phyloP scores from a whole-genome alignment of 345 rosid species.

The Pugionium dolabratum region DNA sequence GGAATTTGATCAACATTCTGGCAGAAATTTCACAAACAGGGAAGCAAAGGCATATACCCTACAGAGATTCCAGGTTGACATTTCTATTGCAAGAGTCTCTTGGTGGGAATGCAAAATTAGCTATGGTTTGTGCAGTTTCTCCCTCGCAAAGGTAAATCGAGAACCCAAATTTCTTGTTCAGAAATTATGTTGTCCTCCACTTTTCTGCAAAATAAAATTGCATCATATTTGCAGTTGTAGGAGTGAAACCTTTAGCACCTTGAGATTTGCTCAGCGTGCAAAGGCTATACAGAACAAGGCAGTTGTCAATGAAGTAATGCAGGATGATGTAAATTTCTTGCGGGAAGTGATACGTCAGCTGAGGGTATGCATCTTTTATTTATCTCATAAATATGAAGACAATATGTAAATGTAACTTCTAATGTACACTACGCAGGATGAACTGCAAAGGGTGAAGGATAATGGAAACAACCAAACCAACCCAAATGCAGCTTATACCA shows the following conservation, averaged over 20 bases:
- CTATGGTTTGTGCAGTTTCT: slow-evolving; percentile 96
- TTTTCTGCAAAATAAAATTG: slow-evolving; percentile 25
- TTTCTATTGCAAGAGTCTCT: slow-evolving; percentile 97
- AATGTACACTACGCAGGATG: slow-evolving; percentile 64
- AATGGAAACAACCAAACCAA: slow-evolving; percentile 63
- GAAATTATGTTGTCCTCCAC: neutral
- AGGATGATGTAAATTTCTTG: slow-evolving; percentile 85
- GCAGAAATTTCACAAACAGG: slow-evolving; percentile 97
- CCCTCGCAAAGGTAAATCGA: slow-evolving; percentile 74
- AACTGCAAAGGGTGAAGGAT: slow-evolving; percentile 77
- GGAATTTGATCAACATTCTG: slow-evolving; percentile 97
- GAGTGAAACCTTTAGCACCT: slow-evolving; percentile 91
- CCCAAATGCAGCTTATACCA: slow-evolving; percentile 52
- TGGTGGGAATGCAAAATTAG: slow-evolving; percentile 98
- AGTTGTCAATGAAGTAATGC: slow-evolving; percentile 91
- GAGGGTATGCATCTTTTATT: slow-evolving; percentile 52
- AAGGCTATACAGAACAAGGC: slow-evolving; percentile 96
- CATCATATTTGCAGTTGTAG: slow-evolving; percentile 64
- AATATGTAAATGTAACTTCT: slow-evolving; percentile 17
- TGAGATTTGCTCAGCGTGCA: slow-evolving; percentile 97
- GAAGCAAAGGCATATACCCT: slow-evolving; percentile 98
- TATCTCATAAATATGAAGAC: slow-evolving; percentile 2
- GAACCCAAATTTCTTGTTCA: slow-evolving; percentile 18
- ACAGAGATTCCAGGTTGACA: slow-evolving; percentile 97
- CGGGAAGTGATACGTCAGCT: slow-evolving; percentile 90